A percentile compares a stretch with the other conserved stretches of the same genome.
Evolutionary conservation across 129 eudicot genomes (phyloP).

Genomic region (Flaveria sonorensis): DNA sequence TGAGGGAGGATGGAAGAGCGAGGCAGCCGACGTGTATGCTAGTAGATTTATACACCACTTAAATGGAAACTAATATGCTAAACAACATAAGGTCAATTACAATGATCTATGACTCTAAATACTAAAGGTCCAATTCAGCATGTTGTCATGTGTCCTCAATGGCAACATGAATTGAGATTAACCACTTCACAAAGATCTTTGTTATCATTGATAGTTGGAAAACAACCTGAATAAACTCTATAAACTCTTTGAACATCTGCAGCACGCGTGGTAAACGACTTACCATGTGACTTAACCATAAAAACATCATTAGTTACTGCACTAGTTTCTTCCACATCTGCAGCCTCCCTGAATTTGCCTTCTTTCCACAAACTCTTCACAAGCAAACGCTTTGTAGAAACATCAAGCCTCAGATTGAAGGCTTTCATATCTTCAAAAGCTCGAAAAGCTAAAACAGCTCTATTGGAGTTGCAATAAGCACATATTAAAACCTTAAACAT

Average conservation of each 20-base stretch:
- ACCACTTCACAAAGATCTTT: conserved; percentile 24
- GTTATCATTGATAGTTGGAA: conserved; percentile 20
- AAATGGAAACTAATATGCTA: neutral
- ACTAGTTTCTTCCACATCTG: conserved; percentile 71
- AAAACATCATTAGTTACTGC: conserved; percentile 38
- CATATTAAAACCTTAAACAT: conserved; percentile 63
- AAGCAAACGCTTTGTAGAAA: conserved; percentile 63
- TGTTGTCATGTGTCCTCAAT: neutral
- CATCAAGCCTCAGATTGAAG: conserved; percentile 52
- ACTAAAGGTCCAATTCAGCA: too few species aligned
- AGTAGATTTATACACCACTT: neutral
- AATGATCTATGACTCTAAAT: neutral
- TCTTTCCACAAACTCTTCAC: conserved; percentile 87
- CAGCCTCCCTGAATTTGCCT: conserved; percentile 82
- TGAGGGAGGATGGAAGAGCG: neutral
- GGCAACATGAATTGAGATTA: neutral
- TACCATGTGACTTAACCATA: conserved; percentile 55
- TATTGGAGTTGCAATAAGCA: conserved; percentile 69
- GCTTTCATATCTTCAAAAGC: conserved; percentile 78
- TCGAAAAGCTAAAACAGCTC: conserved; percentile 71
- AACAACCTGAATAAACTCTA: conserved; percentile 43
- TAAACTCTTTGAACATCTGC: conserved; percentile 54
- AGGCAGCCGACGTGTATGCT: neutral
- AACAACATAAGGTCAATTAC: neutral
- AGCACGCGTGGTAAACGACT: conserved; percentile 47